phyloP scores from a whole-genome alignment of 2,329 filamentous ascomycete genomes.

The Juglanconis sp. region DNA sequence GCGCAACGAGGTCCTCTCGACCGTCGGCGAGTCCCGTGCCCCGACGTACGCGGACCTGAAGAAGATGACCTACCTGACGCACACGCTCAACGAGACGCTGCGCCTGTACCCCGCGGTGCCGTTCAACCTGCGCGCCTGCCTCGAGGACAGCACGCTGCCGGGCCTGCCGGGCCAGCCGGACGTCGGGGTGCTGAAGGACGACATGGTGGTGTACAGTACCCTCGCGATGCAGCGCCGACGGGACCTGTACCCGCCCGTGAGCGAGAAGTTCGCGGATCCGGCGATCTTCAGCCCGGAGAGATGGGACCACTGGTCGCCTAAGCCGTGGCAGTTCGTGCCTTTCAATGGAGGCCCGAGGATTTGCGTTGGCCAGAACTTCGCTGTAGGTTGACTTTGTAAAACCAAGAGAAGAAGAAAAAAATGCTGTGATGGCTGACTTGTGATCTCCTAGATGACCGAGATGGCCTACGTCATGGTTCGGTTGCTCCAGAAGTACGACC shows the following conservation, averaged over 20 bases:
- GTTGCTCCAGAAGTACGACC: slow-evolving; percentile 59
- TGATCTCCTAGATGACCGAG: slow-evolving; percentile 22
- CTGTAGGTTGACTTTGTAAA: slow-evolving; percentile 27
- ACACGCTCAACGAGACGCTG: slow-evolving; percentile 38
- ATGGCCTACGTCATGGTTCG: slow-evolving; percentile 32
- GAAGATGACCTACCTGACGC: slow-evolving; percentile 47
- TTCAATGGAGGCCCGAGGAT: slow-evolving; percentile 40
- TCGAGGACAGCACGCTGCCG: slow-evolving; percentile 25
- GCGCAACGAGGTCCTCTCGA: slow-evolving; percentile 31
- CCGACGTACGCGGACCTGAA: slow-evolving; percentile 48
- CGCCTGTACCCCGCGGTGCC: slow-evolving; percentile 27
- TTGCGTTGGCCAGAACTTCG: slow-evolving; percentile 59
- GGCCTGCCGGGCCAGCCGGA: slow-evolving; percentile 21
- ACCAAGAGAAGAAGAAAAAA: not conserved
- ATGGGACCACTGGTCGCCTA: slow-evolving; percentile 27
- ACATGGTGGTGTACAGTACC: slow-evolving; percentile 24
- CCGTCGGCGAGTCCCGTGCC: slow-evolving; percentile 27
- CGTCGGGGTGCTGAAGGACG: slow-evolving; percentile 23
- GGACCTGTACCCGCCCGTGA: slow-evolving; percentile 27
- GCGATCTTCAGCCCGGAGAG: slow-evolving; percentile 27
- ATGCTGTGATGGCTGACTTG: slow-evolving; percentile 23
- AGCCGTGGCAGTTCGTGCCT: slow-evolving; percentile 34
- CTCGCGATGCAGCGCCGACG: slow-evolving; percentile 27
- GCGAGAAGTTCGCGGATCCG: slow-evolving; percentile 25
- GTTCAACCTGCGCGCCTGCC: slow-evolving; percentile 26